Conservation (phyloP, 257 asterid genomes). For the Coffea canephora region DNA sequence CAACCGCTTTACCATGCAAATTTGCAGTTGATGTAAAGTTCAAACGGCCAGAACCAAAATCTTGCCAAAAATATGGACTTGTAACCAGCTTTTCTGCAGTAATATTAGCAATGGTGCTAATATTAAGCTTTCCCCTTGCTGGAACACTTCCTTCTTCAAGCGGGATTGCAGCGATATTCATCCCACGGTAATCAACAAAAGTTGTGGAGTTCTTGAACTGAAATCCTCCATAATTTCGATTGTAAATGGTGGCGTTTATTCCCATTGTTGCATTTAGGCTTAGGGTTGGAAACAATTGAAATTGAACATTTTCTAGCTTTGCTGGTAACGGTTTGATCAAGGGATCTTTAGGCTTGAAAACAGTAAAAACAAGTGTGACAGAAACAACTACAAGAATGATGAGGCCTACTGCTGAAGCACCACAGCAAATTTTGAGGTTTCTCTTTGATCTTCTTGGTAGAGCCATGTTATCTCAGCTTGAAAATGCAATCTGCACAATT, state of each 20-base stretch:
- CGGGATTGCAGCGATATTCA: slow-evolving; percentile 16
- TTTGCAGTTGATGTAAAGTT: slow-evolving; percentile 17
- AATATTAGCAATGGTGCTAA: slow-evolving; percentile 17
- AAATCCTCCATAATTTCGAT: slow-evolving; percentile 23
- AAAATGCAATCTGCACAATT: neutral
- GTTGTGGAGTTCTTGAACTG: slow-evolving; percentile 10
- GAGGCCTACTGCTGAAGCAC: neutral
- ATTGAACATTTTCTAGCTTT: slow-evolving; percentile 14
- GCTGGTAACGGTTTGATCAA: slow-evolving; percentile 16
- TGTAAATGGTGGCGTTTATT: slow-evolving; percentile 21
- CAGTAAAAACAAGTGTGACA: slow-evolving; percentile 10
- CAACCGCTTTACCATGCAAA: slow-evolving; percentile 24
- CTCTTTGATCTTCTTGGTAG: neutral
- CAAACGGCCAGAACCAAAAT: slow-evolving; percentile 19
- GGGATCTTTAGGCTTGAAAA: slow-evolving; percentile 27
- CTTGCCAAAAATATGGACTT: slow-evolving; percentile 18
- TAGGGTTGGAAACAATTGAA: slow-evolving; percentile 13
- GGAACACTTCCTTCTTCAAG: slow-evolving; percentile 24
- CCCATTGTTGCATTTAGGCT: slow-evolving; percentile 16
- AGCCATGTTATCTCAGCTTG: neutral
- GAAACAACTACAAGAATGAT: slow-evolving; percentile 13
- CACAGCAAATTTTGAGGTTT: slow-evolving; percentile 24
- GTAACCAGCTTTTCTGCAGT: slow-evolving; percentile 13
- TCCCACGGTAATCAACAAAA: slow-evolving; percentile 13
- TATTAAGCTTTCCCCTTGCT: slow-evolving; percentile 17